Conservation (phyloP, 2,329 filamentous ascomycete genomes). For the Shiraia sp. region DNA sequence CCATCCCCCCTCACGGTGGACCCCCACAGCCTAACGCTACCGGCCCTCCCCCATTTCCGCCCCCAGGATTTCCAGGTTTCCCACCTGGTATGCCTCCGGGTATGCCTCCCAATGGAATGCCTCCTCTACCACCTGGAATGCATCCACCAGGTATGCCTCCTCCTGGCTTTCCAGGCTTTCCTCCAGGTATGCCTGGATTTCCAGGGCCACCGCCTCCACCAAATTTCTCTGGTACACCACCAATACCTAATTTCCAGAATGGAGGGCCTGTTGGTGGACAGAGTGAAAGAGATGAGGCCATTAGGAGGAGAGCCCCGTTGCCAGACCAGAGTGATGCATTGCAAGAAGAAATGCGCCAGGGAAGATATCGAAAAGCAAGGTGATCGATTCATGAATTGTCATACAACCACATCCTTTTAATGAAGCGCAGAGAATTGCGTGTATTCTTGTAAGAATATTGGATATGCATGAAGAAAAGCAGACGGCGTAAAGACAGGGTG, state of each 20-base stretch:
- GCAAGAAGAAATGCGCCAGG: conserved; percentile 71
- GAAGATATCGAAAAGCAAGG: conserved; percentile 49
- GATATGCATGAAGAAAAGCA: not conserved
- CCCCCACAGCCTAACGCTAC: conserved; percentile 22
- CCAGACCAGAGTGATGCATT: conserved; percentile 85
- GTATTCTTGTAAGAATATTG: not conserved
- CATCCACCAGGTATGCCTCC: conserved; percentile 2
- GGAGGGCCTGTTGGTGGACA: conserved; percentile 31
- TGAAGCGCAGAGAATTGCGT: not conserved
- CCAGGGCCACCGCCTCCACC: conserved; percentile 14
- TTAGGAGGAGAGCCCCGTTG: conserved; percentile 63
- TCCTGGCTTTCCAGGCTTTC: conserved; percentile 28
- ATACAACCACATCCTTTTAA: conserved; percentile 1
- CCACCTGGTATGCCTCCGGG: conserved; percentile 12
- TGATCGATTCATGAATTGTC: not conserved
- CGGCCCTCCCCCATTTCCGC: conserved; percentile 27
- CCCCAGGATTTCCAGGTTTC: conserved; percentile 31
- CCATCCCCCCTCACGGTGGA: conserved; percentile 30
- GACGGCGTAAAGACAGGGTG: not conserved
- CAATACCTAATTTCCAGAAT: conserved; percentile 24
- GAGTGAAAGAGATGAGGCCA: conserved; percentile 8
- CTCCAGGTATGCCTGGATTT: conserved; percentile 16
- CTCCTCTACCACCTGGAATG: conserved; percentile 14
- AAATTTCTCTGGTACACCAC: conserved; percentile 18
- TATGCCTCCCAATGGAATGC: conserved; percentile 19